Base-by-base conservation (phyloP, 352 stramenopile genomes). In the Pythium brassicae region DNA sequence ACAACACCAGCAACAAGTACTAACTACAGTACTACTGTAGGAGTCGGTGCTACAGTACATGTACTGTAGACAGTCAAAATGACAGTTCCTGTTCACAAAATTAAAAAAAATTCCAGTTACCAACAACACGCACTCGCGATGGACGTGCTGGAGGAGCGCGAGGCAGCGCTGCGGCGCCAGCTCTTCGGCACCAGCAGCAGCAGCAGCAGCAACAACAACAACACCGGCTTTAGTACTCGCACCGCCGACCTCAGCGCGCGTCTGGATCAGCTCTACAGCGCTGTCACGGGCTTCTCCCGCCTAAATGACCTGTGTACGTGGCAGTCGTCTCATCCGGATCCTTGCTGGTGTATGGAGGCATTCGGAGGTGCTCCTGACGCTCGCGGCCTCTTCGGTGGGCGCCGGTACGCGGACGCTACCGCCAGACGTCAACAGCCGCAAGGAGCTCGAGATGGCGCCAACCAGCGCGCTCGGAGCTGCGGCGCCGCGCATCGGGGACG, bases 91-190 rank as follows among this genome's bases (percentile, higher is more conserved):
- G n/a, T n/a, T n/a, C n/a, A n/a, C n/a, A n/a, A n/a, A n/a, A n/a
- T n/a, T n/a, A n/a, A n/a, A n/a, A n/a, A n/a, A 11, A 8, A 7
- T 37, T 37, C 32, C 32, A 37, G 32, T 49, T n/a, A 49, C 8
- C 10, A 4, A 34, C 46, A 40, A 42, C 8, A 43, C 19, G 40
- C 19, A 8, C 3, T 23, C 34, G 48, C 26, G 23, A 85, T 88
- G 75, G 73, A 85, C 63, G 32, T 85, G 23, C 67, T 88, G 37
- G 78, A 88, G 59, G 68, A 53, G 19, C 71, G 78, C 26, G 78
- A 86, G 61, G 59, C 46, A 2, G 56, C 58, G 27, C 69, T 88
- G 34, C 73, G 68, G 23, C 39, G 53, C 3, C 69, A 76, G 59
- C 62, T 80, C 61, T 80, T 60, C 6, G 46, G 46, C 9, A 20